Conservation (phyloP, 768 basidiomycete species). For the Boletus reticulatus region DNA sequence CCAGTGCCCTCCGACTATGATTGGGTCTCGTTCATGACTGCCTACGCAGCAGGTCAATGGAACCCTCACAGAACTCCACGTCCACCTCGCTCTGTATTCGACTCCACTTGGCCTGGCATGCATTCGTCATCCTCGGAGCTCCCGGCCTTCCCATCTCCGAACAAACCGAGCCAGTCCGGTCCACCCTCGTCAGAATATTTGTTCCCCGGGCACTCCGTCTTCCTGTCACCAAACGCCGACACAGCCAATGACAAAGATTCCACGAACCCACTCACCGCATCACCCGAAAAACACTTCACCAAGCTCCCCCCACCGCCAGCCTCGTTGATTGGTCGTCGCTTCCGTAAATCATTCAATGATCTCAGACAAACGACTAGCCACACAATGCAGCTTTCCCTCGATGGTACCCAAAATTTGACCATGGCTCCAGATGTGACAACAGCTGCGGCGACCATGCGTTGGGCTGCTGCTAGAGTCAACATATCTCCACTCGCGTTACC, state of each 20-base stretch:
- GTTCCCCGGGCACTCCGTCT: conserved; percentile 4
- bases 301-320: conserved; percentile 25
- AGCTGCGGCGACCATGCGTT: conserved; percentile 78
- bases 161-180: conserved; percentile 7
- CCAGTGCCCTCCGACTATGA: conserved; percentile 41
- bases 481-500: conserved; percentile 86
- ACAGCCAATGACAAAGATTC: conserved; percentile 17
- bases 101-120: conserved; percentile 15
- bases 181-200: conserved; percentile 12
- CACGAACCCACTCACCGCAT: conserved; percentile 17
- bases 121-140: conserved; percentile 10
- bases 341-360: conserved; percentile 48
- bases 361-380: conserved; percentile 33
- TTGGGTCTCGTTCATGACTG: conserved; percentile 75
- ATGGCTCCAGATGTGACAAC: conserved; percentile 56
- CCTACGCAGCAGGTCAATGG: conserved; percentile 78
- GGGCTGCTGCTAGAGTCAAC: conserved; percentile 80
- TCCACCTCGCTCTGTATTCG: conserved; percentile 42
- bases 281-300: conserved; percentile 25
- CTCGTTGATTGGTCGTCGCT: conserved; percentile 37
- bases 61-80: conserved; percentile 71
- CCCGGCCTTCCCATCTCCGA: not conserved
- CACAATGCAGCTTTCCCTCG: conserved; percentile 26
- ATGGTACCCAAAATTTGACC: conserved; percentile 28
- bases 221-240: conserved; percentile 12